Conservation (phyloP, 2,329 filamentous ascomycete species). For the Periglandula ipomoeae region DNA sequence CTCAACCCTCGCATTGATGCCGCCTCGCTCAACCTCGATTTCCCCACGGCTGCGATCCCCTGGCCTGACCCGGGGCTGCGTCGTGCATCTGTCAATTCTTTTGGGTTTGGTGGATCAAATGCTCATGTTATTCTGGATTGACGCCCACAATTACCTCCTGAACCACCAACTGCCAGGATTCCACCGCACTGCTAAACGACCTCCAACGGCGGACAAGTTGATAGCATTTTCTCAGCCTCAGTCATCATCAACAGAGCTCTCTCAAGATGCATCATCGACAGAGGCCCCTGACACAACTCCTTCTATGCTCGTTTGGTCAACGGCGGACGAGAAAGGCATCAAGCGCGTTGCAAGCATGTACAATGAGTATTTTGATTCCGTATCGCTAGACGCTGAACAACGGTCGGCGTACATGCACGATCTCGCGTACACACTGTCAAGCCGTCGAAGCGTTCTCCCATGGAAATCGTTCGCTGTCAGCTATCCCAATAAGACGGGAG, state of each 20-base stretch:
- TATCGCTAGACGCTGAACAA: neutral
- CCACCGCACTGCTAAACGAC: too few relatives aligned
- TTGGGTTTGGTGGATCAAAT: slow-evolving; percentile 29
- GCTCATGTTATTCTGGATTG: slow-evolving; percentile 21
- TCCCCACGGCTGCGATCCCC: slow-evolving; percentile 3
- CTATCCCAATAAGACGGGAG: too few relatives aligned
- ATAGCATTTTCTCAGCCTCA: too few relatives aligned
- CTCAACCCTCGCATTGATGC: slow-evolving; percentile 15
- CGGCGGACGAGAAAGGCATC: neutral
- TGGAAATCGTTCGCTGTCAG: too few relatives aligned
- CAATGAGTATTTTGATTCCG: neutral
- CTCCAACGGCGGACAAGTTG: too few relatives aligned
- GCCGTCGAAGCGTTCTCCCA: too few relatives aligned
- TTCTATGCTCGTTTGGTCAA: neutral
- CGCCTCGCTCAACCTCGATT: slow-evolving; percentile 8
- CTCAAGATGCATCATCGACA: neutral
- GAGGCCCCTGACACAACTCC: too few relatives aligned
- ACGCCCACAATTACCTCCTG: neutral
- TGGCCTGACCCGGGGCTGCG: slow-evolving; percentile 8
- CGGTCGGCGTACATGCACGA: neutral
- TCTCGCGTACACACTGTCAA: neutral
- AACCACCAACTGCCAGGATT: neutral
- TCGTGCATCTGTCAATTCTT: slow-evolving; percentile 24
- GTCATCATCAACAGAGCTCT: neutral
- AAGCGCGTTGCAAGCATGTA: neutral